Percentiles rank a stretch among this genome's conserved stretches.
Evolutionary conservation across 805 yeast species (phyloP).

Genomic region (Candida pseudofarinosa): DNA sequence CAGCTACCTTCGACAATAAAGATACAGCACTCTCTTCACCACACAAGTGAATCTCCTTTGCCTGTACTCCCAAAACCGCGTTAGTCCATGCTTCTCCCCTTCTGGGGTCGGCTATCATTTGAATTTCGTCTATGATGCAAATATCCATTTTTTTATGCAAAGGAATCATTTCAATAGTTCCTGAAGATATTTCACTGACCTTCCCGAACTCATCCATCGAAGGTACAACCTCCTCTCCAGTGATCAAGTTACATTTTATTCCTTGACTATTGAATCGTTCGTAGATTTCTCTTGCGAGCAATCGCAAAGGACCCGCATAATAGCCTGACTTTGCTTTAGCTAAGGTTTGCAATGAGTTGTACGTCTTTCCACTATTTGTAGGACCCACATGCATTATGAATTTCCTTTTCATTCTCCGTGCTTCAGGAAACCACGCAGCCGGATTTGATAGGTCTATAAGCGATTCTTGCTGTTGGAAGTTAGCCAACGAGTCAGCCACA

Average conservation of each 20-base stretch:
- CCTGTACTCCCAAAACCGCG: constrained; percentile 81
- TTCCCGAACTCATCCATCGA: constrained; percentile 67
- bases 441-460: constrained; percentile 32
- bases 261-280: constrained; percentile 71
- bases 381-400: constrained; percentile 96
- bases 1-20: constrained; percentile 53
- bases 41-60: constrained; percentile 85
- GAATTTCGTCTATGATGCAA: constrained; percentile 92
- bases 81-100: constrained; percentile 96
- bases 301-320: constrained; percentile 90
- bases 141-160: constrained; percentile 65
- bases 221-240: constrained; percentile 92
- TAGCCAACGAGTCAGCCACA: constrained; percentile 10
- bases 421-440: constrained; percentile 73
- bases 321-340: constrained; percentile 69
- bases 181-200: constrained; percentile 72
- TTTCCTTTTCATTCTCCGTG: constrained; percentile 73
- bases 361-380: constrained; percentile 94
- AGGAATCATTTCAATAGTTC: constrained; percentile 95
- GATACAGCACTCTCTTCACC: constrained; percentile 89
- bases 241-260: constrained; percentile 72
- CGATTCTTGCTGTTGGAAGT: constrained; percentile 8
- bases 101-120: constrained; percentile 76
- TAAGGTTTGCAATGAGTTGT: constrained; percentile 69
- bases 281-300: constrained; percentile 87